Percentiles rank a stretch among this genome's conserved stretches.
These are phyloP conservation scores for Aaosphaeria arxii DNA, from an alignment of 2,329 filamentous ascomycete genomes.

Conservation along the genomic window DNA sequence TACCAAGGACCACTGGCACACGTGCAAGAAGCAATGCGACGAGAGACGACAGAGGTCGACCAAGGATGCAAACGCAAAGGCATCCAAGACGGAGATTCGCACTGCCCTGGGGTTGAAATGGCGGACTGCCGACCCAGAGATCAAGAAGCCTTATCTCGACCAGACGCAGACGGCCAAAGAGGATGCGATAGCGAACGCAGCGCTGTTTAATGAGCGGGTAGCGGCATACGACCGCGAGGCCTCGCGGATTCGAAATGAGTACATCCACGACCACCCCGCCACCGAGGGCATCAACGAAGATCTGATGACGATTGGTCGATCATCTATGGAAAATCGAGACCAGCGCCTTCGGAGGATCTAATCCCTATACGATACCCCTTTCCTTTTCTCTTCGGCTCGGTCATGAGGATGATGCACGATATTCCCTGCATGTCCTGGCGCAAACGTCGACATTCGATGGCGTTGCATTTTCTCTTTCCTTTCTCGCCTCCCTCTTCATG, in stretches of 20 bases:
- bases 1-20: slow-evolving; percentile 70
- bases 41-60: slow-evolving; percentile 63
- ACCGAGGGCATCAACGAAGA: slow-evolving; percentile 25
- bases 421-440: no score
- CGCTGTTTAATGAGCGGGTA: slow-evolving; percentile 59
- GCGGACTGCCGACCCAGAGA: slow-evolving; percentile 70
- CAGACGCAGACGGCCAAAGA: slow-evolving; percentile 69
- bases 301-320: slow-evolving; percentile 33
- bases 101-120: slow-evolving; percentile 86
- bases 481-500: background rate
- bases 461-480: background rate
- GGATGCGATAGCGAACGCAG: slow-evolving; percentile 57
- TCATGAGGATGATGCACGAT: background rate
- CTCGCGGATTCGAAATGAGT: slow-evolving; percentile 44
- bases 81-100: slow-evolving; percentile 70
- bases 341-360: slow-evolving; percentile 32
- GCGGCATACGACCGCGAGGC: slow-evolving; percentile 72
- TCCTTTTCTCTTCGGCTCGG: background rate
- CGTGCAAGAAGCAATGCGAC: slow-evolving; percentile 63
- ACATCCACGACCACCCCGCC: slow-evolving; percentile 35
- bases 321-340: slow-evolving; percentile 35
- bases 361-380: background rate
- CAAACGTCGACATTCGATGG: background rate
- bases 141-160: slow-evolving; percentile 74
- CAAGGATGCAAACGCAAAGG: slow-evolving; percentile 66